Evolutionary conservation across 176 grass and related monocot genomes (phyloP).

Genomic region (Oropetium thomaeum): DNA sequence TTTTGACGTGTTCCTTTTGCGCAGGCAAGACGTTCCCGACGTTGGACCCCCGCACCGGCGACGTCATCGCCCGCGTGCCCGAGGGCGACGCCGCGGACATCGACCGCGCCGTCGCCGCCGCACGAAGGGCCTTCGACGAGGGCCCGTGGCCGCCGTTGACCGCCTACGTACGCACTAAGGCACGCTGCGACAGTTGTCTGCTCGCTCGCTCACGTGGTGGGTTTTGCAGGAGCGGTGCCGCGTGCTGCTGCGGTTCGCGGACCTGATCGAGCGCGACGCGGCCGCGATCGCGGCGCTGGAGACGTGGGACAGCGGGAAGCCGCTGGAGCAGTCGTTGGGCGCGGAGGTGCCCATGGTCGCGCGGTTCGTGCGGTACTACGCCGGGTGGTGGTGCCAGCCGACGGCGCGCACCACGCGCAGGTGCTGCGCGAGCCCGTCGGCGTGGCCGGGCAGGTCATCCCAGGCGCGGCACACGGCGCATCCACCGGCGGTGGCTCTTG

Average conservation of each 20-base stretch:
- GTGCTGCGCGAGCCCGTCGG: constrained; percentile 89
- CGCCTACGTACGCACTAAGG: constrained; percentile 55
- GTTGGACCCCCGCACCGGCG: constrained; percentile 70
- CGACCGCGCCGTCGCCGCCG: constrained; percentile 55
- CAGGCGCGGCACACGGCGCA: too few relatives aligned
- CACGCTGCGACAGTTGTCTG: not conserved
- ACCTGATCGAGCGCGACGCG: constrained; percentile 79
- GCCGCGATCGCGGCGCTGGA: constrained; percentile 86
- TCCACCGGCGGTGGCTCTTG: too few relatives aligned
- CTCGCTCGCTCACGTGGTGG: not conserved
- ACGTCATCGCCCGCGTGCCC: constrained; percentile 69
- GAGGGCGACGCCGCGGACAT: constrained; percentile 70
- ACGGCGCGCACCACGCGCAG: constrained; percentile 73
- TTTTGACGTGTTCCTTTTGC: not conserved
- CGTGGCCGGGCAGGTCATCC: constrained; percentile 81
- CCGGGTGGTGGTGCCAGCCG: constrained; percentile 76
- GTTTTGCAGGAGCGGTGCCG: constrained; percentile 72
- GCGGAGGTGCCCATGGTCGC: constrained; percentile 76
- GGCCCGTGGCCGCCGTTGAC: constrained; percentile 86
- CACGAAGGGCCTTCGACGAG: constrained; percentile 81
- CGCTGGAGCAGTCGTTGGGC: constrained; percentile 59
- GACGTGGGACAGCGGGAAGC: constrained; percentile 95
- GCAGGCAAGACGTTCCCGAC: constrained; percentile 82
- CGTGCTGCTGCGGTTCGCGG: constrained; percentile 68
- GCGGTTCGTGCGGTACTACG: constrained; percentile 81